phyloP scores from a whole-genome alignment of 495 filamentous ascomycete genomes.

The Hypomontagnella monticulosa region DNA sequence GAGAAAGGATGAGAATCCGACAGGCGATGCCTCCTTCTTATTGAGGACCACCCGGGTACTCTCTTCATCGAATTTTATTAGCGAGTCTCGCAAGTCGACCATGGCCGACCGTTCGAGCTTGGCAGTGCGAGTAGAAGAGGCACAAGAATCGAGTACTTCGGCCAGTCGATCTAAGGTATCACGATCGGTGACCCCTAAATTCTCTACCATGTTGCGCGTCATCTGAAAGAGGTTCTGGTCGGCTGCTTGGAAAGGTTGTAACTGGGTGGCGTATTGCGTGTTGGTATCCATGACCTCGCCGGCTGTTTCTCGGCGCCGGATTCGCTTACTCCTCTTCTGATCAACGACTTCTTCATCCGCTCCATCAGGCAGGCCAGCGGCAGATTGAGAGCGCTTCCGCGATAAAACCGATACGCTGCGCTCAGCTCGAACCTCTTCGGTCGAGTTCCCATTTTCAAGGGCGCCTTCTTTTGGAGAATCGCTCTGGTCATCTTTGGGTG shows the following conservation, averaged over 20 bases:
- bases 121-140: constrained; percentile 54
- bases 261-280: constrained; percentile 75
- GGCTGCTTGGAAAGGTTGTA: constrained; percentile 72
- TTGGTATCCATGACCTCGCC: constrained; percentile 75
- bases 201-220: constrained; percentile 71
- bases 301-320: constrained; percentile 78
- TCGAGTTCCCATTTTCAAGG: constrained; percentile 23
- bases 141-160: constrained; percentile 63
- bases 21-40: constrained; percentile 52
- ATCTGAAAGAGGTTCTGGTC: constrained; percentile 81
- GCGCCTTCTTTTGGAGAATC: constrained; percentile 37
- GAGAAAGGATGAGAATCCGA: constrained; percentile 74
- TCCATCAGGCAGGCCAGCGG: constrained; percentile 65
- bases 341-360: constrained; percentile 67
- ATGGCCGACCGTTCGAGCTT: constrained; percentile 53
- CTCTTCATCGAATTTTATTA: constrained; percentile 55
- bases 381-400: constrained; percentile 72
- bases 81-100: constrained; percentile 53
- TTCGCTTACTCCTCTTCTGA: constrained; percentile 82
- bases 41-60: constrained; percentile 53
- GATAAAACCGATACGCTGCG: constrained; percentile 47
- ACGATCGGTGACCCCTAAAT: constrained; percentile 68
- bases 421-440: constrained; percentile 46
- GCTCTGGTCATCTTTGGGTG: constrained; percentile 37
- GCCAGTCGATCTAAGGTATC: constrained; percentile 60